Evolutionary conservation across 169 alveolate species (phyloP).

Genomic region (Perkinsus olseni): DNA sequence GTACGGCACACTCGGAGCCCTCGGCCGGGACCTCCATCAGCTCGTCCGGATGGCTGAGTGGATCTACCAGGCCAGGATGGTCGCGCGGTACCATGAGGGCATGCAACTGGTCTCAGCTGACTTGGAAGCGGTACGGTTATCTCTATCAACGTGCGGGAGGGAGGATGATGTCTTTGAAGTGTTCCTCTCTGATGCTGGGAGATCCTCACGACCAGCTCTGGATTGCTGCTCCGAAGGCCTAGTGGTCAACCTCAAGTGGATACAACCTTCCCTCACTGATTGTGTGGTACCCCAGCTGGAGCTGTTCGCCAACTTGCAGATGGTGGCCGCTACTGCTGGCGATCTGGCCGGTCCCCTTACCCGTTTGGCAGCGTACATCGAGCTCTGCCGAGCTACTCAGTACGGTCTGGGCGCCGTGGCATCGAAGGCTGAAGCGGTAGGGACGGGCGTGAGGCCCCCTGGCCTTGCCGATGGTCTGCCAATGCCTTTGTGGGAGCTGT

Average conservation of each 20-base stretch:
- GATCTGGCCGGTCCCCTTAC: not conserved
- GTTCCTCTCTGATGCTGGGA: not conserved
- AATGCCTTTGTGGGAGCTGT: not conserved
- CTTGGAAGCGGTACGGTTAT: not conserved
- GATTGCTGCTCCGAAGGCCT: not conserved
- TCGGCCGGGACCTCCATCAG: not conserved
- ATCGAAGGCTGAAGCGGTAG: not conserved
- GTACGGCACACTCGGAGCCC: not conserved
- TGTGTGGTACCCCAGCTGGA: not conserved
- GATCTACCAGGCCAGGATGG: slow-evolving; percentile 2
- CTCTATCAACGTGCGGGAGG: not conserved
- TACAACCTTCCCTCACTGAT: not conserved
- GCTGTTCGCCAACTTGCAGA: not conserved
- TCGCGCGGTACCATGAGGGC: not conserved
- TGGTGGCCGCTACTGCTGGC: not conserved
- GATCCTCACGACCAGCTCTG: not conserved
- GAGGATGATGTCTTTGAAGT: not conserved
- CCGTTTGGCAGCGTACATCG: not conserved
- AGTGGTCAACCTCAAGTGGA: not conserved
- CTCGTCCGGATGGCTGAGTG: not conserved
- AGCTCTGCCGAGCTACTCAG: not conserved
- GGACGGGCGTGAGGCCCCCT: not conserved
- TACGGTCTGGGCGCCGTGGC: not conserved
- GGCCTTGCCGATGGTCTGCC: not conserved
- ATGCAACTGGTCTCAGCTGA: not conserved